Base-by-base conservation (phyloP, 148 eudicot species). In the Rhododendron kiyosumense region DNA sequence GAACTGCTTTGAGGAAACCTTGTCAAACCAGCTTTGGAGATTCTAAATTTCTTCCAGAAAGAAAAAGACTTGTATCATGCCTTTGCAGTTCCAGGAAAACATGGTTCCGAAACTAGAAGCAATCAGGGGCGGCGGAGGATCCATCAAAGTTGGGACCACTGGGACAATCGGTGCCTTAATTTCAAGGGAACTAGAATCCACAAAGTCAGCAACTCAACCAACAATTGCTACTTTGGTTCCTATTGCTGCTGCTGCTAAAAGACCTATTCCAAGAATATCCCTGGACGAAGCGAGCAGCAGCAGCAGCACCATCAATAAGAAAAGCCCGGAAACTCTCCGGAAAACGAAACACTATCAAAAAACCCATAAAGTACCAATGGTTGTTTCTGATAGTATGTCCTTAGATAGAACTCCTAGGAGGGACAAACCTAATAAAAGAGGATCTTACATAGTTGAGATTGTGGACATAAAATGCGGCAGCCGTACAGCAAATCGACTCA, bases 71-170 rank as follows among this genome's bases (percentile, higher is more conserved):
- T 26, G 13, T 38, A 20, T 41, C 15, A 22, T 26, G 0, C 30
- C 49, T 83, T 49, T 13, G n/a, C 20, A 13, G 30, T 20, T 51
- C 14, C 30, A 78, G 34, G 78, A 69, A 85, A 88, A 91, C 74
- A 96, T 95, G 98, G 93, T 91, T 86, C 92, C 87, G 20, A 97
- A 90, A 85, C 88, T 94, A 63, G 98, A 95, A 91, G 91, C 94
- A 48, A 93, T 94, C 75, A 93, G 87, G 91, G 92, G 98, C 26
- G 93, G 98, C 18, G 98, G 96, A 85, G 95, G 98, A 81, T 95
- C 98, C 13, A 75, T 97, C 84, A 93, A 90, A 93, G 94, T 97
- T 26, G 98, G 99, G 49, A 89, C 96, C 34, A 88, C 93, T 3
- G 98, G 98, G 48, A 97, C 91, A 69, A 91, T 97, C 63, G 83